Percentiles rank a stretch among this genome's conserved stretches.
Evolutionary conservation across 208 protist genomes (phyloP).

Genomic region (Leptomonas seymouri): DNA sequence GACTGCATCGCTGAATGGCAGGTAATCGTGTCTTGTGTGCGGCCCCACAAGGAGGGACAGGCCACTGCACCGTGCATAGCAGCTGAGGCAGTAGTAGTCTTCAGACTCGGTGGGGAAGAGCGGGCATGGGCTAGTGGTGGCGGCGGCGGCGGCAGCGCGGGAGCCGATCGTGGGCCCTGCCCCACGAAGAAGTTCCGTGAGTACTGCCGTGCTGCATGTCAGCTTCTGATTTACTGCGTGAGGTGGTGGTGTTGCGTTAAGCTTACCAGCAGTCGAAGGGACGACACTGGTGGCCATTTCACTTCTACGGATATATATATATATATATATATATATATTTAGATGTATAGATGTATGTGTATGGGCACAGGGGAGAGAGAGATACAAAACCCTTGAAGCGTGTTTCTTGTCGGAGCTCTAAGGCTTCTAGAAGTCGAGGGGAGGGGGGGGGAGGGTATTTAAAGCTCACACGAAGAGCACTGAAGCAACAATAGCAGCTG

Average conservation of each 20-base stretch:
- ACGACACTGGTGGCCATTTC: too few species aligned
- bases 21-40: constrained; percentile 68
- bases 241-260: neutral
- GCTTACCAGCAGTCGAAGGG: neutral
- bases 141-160: neutral
- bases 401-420: too few species aligned
- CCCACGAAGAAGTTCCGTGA: constrained; percentile 9
- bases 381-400: too few species aligned
- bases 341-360: too few species aligned
- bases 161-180: neutral
- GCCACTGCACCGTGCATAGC: constrained; percentile 54
- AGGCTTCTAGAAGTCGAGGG: too few species aligned
- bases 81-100: constrained; percentile 68
- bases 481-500: too few species aligned
- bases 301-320: too few species aligned
- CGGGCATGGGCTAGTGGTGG: constrained; percentile 9
- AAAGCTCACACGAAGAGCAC: too few species aligned
- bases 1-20: constrained; percentile 53
- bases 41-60: constrained; percentile 65
- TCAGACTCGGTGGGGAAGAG: constrained; percentile 36
- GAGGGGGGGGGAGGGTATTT: too few species aligned
- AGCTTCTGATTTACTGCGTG: neutral
- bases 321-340: too few species aligned
- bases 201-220: constrained; percentile 5
- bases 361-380: too few species aligned